Conservation (phyloP, 129 eudicot genomes). For the Flaveria trinervia region DNA sequence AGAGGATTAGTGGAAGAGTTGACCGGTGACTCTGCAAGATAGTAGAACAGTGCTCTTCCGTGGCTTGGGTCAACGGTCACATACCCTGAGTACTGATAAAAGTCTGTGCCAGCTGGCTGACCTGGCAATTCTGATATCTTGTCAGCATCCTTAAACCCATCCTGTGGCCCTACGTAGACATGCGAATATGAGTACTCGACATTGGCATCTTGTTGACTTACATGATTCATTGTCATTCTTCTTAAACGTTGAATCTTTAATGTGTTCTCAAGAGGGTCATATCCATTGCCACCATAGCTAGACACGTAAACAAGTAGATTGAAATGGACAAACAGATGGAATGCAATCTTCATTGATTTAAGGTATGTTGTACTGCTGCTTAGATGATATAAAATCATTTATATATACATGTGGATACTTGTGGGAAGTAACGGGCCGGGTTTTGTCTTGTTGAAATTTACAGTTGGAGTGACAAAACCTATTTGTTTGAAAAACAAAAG, state of each 20-base stretch:
- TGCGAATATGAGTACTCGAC: conserved; percentile 18
- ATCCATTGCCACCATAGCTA: conserved; percentile 40
- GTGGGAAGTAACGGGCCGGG: conserved; percentile 18
- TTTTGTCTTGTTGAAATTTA: conserved; percentile 16
- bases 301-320: conserved; percentile 30
- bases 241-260: conserved; percentile 29
- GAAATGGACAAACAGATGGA: conserved; percentile 27
- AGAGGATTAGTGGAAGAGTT: conserved; percentile 56
- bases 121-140: conserved; percentile 56
- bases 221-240: neutral
- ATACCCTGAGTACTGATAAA: conserved; percentile 73
- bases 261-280: conserved; percentile 36
- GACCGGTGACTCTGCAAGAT: conserved; percentile 46
- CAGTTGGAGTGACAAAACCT: conserved; percentile 11
- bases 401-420: conserved; percentile 4
- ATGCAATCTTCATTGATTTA: conserved; percentile 33
- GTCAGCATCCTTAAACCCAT: conserved; percentile 54
- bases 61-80: conserved; percentile 57
- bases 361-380: neutral
- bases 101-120: conserved; percentile 50
- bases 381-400: neutral
- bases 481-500: conserved; percentile 16
- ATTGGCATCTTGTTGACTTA: neutral
- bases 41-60: conserved; percentile 58
- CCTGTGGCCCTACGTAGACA: conserved; percentile 47